Evolutionary conservation across 2,329 filamentous ascomycete genomes (phyloP).

Genomic region (Teratosphaeria gauchensis): DNA sequence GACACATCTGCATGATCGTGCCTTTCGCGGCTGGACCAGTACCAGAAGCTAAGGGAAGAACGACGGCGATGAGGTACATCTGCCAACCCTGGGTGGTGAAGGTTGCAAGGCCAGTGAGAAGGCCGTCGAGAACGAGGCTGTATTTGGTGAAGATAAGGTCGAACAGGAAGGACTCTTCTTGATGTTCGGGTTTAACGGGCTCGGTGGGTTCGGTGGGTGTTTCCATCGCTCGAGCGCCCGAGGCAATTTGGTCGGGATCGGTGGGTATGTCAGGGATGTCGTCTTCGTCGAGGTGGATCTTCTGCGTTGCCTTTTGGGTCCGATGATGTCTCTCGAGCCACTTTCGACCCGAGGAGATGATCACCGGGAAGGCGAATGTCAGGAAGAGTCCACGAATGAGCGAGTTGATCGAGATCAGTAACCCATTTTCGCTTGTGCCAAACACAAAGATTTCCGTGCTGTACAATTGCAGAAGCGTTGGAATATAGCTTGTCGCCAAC

Average conservation of each 20-base stretch:
- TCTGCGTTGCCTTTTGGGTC: constrained; percentile 17
- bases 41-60: constrained; percentile 60
- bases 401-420: constrained; percentile 37
- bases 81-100: constrained; percentile 58
- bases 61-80: constrained; percentile 55
- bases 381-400: constrained; percentile 36
- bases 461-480: constrained; percentile 46
- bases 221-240: constrained; percentile 32
- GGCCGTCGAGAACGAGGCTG: constrained; percentile 55
- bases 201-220: constrained; percentile 38
- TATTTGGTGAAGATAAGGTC: constrained; percentile 59
- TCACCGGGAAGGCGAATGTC: constrained; percentile 35
- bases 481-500: constrained; percentile 59
- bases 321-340: constrained; percentile 30
- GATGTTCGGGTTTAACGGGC: constrained; percentile 25
- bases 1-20: constrained; percentile 62
- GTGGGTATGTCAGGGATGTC: constrained; percentile 17
- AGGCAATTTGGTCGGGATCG: constrained; percentile 23
- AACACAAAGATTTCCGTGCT: constrained; percentile 37
- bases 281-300: constrained; percentile 6
- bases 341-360: constrained; percentile 33
- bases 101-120: constrained; percentile 52
- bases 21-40: constrained; percentile 62
- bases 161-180: constrained; percentile 47
- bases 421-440: constrained; percentile 36